Base-by-base conservation (phyloP, 257 asterid genomes). In the Gentiana straminea region DNA sequence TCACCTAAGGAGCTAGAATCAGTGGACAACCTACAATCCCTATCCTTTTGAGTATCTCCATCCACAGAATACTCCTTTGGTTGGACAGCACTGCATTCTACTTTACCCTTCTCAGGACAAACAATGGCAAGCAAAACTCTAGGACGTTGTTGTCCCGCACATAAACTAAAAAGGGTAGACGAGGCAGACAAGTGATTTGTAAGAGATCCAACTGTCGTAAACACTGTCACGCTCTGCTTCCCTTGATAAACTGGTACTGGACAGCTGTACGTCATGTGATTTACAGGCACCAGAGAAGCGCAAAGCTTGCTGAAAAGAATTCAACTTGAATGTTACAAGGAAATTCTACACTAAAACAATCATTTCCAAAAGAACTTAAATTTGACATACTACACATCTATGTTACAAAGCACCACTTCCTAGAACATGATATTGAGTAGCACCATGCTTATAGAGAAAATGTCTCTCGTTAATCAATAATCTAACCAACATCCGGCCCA, bases 301-400 rank as follows among this genome's bases (percentile, higher is more conserved):
- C 72, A 70, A 51, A 72, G 64, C 66, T 82, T 80, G 86, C 90
- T 80, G 81, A 56, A 11, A 44, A 34, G 13, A 50, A 55, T 54
- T 35, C 52, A 63, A 49, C 35, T 32, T 13, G 37, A 33, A 43
- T 46, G 33, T 61, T 12, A 43, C 52, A 62, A 6, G 33, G 51
- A 35, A 2, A 33, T 10, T 8, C 32, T 32, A 12, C n/a, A 49
- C 52, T 35, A 39, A 3, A 7, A 39, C 44, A 3, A 39, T 39
- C 44, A 39, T 39, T 3, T 39, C 44, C 44, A 41, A 41, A 41
- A 41, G 46, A 41, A 41, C 46, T 41, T 41, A 41, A 10, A 5
- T 41, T 3, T 7, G 2, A 4, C 8, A 7, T 41, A 10, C 8
- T 2, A 41, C 46, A 7, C 46, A 41, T 41, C 9, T 41, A 41